These are phyloP conservation scores for Herpomyces periplanetae DNA, from an alignment of 2,329 filamentous ascomycete genomes.

Conservation along the genomic window DNA sequence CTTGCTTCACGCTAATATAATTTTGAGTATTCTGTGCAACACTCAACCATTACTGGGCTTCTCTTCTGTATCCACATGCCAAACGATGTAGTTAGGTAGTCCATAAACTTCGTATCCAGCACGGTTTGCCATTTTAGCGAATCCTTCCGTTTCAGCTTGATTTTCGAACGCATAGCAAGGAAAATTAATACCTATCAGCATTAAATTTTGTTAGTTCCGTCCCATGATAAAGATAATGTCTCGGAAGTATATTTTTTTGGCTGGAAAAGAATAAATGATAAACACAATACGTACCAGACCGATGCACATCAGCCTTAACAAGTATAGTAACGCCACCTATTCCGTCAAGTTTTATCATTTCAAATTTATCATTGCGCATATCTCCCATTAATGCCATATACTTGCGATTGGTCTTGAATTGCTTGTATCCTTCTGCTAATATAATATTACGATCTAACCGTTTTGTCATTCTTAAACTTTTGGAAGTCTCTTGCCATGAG, in stretches of 20 bases:
- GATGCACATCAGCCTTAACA: conserved; percentile 87
- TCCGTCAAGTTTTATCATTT: conserved; percentile 66
- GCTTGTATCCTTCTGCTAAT: conserved; percentile 72
- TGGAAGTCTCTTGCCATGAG: conserved; percentile 80
- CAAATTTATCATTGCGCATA: conserved; percentile 62
- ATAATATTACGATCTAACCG: conserved; percentile 39
- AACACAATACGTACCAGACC: conserved; percentile 22
- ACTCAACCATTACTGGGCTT: conserved; percentile 33
- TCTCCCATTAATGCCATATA: conserved; percentile 77
- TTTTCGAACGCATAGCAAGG: conserved; percentile 89
- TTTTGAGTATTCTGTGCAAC: too few relatives aligned
- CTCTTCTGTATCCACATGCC: conserved; percentile 90
- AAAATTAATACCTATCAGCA: conserved; percentile 51
- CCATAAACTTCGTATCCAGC: conserved; percentile 75
- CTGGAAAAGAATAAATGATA: neutral
- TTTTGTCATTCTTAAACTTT: conserved; percentile 31
- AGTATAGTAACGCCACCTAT: conserved; percentile 90
- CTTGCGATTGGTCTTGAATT: conserved; percentile 56
- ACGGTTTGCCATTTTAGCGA: conserved; percentile 90
- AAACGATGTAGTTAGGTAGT: conserved; percentile 85
- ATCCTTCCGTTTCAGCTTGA: conserved; percentile 91
- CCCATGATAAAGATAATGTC: neutral
- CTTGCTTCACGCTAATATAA: too few relatives aligned
- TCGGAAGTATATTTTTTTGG: conserved; percentile 1
- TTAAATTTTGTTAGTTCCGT: conserved; percentile 1